Base-by-base conservation (phyloP, 2,329 filamentous ascomycete species). In the Xenoacremonium recifei region DNA sequence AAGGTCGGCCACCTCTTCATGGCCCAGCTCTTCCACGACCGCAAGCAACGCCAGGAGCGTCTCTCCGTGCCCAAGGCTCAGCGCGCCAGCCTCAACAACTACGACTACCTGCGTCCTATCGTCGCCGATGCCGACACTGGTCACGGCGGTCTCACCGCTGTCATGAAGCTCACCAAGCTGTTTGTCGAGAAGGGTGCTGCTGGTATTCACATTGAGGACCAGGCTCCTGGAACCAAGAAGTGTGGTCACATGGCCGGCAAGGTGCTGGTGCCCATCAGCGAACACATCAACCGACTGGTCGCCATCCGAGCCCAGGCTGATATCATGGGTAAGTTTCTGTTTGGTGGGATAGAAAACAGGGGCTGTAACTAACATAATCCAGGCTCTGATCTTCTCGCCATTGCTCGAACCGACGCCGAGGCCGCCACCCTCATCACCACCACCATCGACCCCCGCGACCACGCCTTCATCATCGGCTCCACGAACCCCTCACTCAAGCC, bases 211-310 rank as follows among this genome's bases (percentile, higher is more conserved):
- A 96, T 99, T 57, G 93, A 99, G 71, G 93, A 99, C 66, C 93
- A 97, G 71, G 92, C 93, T 4, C 92, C 93, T 3, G 93, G 93
- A 40, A 97, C 93, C 37, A 99, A 99, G 82, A 99, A 99, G 80
- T 99, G 93, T 67, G 93, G 93, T 50, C 93, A 97, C 73, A 97
- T 97, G 93, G 93, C 93, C 53, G 93, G 93, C 62, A 97, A 97
- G 74, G 93, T 97, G 32, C 77, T 99, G 47, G 93, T 99, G 39
- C 93, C 93, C 37, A 95, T 96, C 64, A 88, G 83, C 69, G 93
- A 99, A 74, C 93, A 99, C 75, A 96, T 97, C 73, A 97, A 96
- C 75, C 86, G 93, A 41, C 78, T 99, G 40, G 90, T 99, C 37
- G 91, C 93, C 56, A 97, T 99, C 66, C 86, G 93, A 47, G 92